phyloP scores from a whole-genome alignment of 768 basidiomycete genomes.

The Macrolepiota dolichaula region DNA sequence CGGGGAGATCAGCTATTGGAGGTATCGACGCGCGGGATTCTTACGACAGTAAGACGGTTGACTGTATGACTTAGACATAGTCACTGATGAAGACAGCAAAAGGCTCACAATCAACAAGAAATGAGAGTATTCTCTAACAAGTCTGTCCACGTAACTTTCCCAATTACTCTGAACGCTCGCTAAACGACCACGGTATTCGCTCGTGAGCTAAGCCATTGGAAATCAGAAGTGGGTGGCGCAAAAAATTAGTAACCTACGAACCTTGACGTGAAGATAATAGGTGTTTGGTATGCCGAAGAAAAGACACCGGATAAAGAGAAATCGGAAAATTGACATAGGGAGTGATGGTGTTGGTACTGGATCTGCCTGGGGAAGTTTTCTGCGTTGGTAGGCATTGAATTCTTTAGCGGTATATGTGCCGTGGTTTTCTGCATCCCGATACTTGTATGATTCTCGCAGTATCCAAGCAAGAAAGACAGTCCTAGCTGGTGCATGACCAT shows the following conservation, averaged over 20 bases:
- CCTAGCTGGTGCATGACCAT: conserved; percentile 34
- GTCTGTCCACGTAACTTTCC: conserved; percentile 45
- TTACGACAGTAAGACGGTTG: conserved; percentile 52
- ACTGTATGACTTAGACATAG: conserved; percentile 23
- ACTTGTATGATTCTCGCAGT: conserved; percentile 49
- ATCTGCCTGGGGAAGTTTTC: conserved; percentile 12
- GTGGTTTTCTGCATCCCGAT: conserved; percentile 41
- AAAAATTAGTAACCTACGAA: conserved; percentile 2
- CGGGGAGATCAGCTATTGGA: neutral
- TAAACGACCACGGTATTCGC: conserved; percentile 48
- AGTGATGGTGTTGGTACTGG: conserved; percentile 11
- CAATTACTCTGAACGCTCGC: conserved; percentile 45
- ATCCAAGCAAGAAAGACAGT: conserved; percentile 49
- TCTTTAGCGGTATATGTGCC: conserved; percentile 38
- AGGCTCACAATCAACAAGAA: conserved; percentile 51
- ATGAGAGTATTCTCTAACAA: conserved; percentile 53
- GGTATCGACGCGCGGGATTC: conserved; percentile 17
- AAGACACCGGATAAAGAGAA: conserved; percentile 35
- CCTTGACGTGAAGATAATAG: conserved; percentile 47
- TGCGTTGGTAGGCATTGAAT: conserved; percentile 19
- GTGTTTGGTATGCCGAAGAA: conserved; percentile 54
- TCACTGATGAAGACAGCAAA: neutral
- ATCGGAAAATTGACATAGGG: conserved; percentile 16
- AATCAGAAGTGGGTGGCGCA: neutral
- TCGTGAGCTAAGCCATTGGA: conserved; percentile 25